A percentile compares a stretch with the other conserved stretches of the same genome.
These are phyloP conservation scores for Clavispora asparagi DNA, from an alignment of 805 yeast species.

Conservation along the genomic window DNA sequence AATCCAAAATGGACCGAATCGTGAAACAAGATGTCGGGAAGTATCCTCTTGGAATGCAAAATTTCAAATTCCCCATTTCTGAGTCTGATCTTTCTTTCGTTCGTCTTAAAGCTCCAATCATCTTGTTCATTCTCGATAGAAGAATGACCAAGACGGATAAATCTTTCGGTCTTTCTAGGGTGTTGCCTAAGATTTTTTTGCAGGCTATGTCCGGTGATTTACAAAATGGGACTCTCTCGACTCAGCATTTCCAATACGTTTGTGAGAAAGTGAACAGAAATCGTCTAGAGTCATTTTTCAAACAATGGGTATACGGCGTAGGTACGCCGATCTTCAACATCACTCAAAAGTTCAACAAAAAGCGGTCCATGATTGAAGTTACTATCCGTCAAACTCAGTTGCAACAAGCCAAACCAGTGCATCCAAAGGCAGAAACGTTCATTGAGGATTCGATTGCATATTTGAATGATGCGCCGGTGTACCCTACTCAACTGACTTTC, in stretches of 20 bases:
- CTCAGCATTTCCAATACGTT: slow-evolving; percentile 84
- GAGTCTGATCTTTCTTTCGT: slow-evolving; percentile 64
- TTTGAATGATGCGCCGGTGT: slow-evolving; percentile 37
- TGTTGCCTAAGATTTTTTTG: slow-evolving; percentile 81
- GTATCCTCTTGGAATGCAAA: slow-evolving; percentile 75
- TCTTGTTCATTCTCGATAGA: slow-evolving; percentile 76
- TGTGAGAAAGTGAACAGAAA: slow-evolving; percentile 93
- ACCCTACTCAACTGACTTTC: slow-evolving; percentile 49
- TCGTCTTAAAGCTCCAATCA: slow-evolving; percentile 77
- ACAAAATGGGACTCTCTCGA: slow-evolving; percentile 67
- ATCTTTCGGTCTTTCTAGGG: slow-evolving; percentile 87
- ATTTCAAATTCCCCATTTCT: slow-evolving; percentile 56
- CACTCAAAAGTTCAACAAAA: slow-evolving; percentile 89
- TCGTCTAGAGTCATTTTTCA: slow-evolving; percentile 75
- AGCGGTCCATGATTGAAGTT: slow-evolving; percentile 91
- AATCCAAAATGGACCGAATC: slow-evolving; percentile 57
- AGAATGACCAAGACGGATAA: slow-evolving; percentile 96
- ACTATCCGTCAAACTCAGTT: slow-evolving; percentile 86
- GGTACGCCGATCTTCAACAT: slow-evolving; percentile 88
- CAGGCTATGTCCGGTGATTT: slow-evolving; percentile 96
- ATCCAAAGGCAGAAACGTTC: slow-evolving; percentile 37
- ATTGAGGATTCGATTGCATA: slow-evolving; percentile 40
- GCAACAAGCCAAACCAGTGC: slow-evolving; percentile 43
- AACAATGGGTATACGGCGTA: slow-evolving; percentile 86
- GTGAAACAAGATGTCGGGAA: slow-evolving; percentile 72